phyloP scores from a whole-genome alignment of 169 alveolate species.

The Plasmodium adleri region DNA sequence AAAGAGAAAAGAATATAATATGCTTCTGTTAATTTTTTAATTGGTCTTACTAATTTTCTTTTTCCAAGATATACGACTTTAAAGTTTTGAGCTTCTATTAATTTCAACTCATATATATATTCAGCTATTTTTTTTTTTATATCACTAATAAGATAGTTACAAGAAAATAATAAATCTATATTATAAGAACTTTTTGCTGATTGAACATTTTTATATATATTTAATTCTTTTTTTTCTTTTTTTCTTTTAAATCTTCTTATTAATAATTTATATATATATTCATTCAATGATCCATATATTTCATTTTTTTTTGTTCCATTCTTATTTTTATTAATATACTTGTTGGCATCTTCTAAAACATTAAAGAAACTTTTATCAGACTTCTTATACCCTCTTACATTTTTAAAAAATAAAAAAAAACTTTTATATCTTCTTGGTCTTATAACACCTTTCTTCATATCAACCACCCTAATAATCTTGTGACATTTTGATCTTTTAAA shows the following conservation, averaged over 20 bases:
- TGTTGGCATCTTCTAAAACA: background rate
- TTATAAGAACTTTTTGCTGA: slow-evolving; percentile 49
- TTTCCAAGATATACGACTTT: slow-evolving; percentile 34
- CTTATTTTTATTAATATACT: background rate
- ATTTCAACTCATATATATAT: slow-evolving; percentile 37
- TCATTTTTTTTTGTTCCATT: background rate
- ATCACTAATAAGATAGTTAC: slow-evolving; percentile 27
- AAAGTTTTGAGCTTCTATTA: slow-evolving; percentile 18
- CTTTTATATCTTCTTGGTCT: no score
- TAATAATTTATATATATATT: slow-evolving; percentile 49
- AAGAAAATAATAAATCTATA: slow-evolving; percentile 35
- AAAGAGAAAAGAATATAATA: slow-evolving; percentile 42
- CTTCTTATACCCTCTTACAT: background rate
- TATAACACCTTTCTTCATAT: no score
- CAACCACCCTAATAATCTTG: no score
- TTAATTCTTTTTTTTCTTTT: slow-evolving; percentile 14
- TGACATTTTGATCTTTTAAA: no score
- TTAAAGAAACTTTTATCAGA: background rate
- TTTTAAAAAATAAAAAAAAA: no score
- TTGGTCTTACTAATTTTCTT: slow-evolving; percentile 38
- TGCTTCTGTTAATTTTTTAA: slow-evolving; percentile 43
- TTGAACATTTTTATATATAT: slow-evolving; percentile 14
- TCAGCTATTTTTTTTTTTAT: slow-evolving; percentile 43
- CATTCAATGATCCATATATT: slow-evolving; percentile 51
- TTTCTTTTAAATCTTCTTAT: slow-evolving; percentile 25